Conservation (phyloP, 2,329 filamentous ascomycete genomes). For the Alternaria gaisen region DNA sequence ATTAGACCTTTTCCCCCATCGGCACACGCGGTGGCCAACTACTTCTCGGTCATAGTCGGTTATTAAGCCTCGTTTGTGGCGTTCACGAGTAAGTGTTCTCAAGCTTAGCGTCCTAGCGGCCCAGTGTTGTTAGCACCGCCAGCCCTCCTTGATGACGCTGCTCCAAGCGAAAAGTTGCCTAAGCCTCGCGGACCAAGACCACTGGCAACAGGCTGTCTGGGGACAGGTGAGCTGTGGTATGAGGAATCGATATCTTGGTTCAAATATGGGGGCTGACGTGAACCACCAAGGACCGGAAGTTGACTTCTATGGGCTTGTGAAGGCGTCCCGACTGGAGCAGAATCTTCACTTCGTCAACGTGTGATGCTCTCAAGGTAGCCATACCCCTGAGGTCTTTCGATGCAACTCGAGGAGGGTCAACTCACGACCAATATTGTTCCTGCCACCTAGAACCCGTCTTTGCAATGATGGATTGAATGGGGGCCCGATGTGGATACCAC, state of each 20-base stretch:
- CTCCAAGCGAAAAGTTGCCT: slow-evolving; percentile 41
- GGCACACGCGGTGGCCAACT: not conserved
- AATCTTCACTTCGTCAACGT: slow-evolving; percentile 30
- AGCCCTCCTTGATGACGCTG: slow-evolving; percentile 43
- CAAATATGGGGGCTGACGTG: slow-evolving; percentile 35
- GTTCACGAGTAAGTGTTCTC: not conserved
- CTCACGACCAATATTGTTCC: slow-evolving; percentile 35
- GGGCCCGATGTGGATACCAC: slow-evolving; percentile 28
- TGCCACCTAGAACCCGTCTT: slow-evolving; percentile 22
- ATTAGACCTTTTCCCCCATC: not conserved
- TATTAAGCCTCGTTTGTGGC: not conserved
- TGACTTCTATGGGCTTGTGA: slow-evolving; percentile 39
- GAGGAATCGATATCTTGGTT: slow-evolving; percentile 25
- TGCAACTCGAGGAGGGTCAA: not conserved
- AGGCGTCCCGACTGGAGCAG: slow-evolving; percentile 38
- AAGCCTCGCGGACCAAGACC: slow-evolving; percentile 24
- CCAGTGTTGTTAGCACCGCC: slow-evolving; percentile 18
- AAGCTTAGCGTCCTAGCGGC: slow-evolving; percentile 21
- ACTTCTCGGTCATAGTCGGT: not conserved
- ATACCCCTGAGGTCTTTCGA: not conserved
- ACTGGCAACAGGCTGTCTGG: slow-evolving; percentile 43
- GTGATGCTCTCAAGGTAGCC: not conserved
- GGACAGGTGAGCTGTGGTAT: slow-evolving; percentile 45
- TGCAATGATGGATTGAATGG: slow-evolving; percentile 34
- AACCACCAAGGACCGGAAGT: slow-evolving; percentile 39